A percentile compares a stretch with the other conserved stretches of the same genome.
phyloP scores from a whole-genome alignment of 2,329 filamentous ascomycete species.

The Teratosphaeria viscida region DNA sequence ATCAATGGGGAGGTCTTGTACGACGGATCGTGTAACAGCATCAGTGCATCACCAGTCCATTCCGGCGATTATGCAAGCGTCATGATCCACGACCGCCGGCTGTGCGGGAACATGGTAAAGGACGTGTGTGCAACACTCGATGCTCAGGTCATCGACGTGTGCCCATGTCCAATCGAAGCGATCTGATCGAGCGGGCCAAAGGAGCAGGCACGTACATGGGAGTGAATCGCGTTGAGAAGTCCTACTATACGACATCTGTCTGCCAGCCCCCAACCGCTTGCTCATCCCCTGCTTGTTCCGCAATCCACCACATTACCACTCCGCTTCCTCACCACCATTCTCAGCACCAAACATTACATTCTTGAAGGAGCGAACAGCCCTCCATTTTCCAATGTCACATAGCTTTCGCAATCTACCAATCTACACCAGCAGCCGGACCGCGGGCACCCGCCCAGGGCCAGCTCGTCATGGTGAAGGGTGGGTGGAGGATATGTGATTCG shows the following conservation, averaged over 20 bases:
- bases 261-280: not conserved
- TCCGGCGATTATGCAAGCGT: not conserved
- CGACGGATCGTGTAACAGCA: not conserved
- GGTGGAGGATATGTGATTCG: conserved; percentile 1
- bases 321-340: not conserved
- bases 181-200: too few relatives aligned
- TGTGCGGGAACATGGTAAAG: too few relatives aligned
- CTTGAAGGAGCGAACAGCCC: not conserved
- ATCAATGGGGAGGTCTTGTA: not conserved
- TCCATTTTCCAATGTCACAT: not conserved
- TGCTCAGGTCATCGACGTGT: too few relatives aligned
- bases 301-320: not conserved
- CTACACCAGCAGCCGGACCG: not conserved
- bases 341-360: not conserved
- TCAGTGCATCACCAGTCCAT: not conserved
- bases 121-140: not conserved
- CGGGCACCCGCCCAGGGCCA: not conserved
- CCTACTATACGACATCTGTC: not conserved
- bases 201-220: too few relatives aligned
- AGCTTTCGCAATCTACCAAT: not conserved
- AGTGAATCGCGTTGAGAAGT: not conserved
- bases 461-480: not conserved
- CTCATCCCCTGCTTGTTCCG: not conserved
- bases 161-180: too few relatives aligned
- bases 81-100: too few relatives aligned